phyloP scores from a whole-genome alignment of 164 flowering plant genomes.

The Malania oleifera region DNA sequence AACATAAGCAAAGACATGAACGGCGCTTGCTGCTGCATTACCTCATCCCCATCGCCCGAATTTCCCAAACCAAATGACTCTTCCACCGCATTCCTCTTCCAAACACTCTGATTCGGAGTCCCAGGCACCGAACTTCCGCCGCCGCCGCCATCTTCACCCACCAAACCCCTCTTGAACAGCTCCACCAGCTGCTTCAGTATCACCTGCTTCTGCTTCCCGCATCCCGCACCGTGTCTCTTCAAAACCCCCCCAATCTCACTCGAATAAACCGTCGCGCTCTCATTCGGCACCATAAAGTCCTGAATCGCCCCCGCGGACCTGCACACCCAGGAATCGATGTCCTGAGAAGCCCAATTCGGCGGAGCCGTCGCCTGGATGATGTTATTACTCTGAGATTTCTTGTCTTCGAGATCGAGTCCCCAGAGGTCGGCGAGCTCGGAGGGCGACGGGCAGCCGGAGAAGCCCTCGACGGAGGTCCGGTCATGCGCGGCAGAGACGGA shows the following conservation, averaged over 20 bases:
- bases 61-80: slow-evolving; percentile 10
- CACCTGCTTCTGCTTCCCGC: slow-evolving; percentile 57
- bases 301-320: slow-evolving; percentile 11
- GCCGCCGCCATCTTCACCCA: slow-evolving; percentile 21
- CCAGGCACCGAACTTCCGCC: slow-evolving; percentile 26
- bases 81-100: slow-evolving; percentile 10
- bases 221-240: slow-evolving; percentile 24
- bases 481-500: slow-evolving; percentile 42
- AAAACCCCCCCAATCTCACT: slow-evolving; percentile 5
- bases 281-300: slow-evolving; percentile 54
- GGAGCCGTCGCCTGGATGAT: not conserved
- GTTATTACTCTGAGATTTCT: slow-evolving; percentile 12
- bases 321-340: slow-evolving; percentile 18
- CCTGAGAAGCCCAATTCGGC: slow-evolving; percentile 13
- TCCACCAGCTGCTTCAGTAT: slow-evolving; percentile 61
- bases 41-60: slow-evolving; percentile 8
- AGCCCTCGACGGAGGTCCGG: slow-evolving; percentile 42
- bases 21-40: slow-evolving; percentile 29
- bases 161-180: slow-evolving; percentile 37
- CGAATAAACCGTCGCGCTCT: slow-evolving; percentile 6
- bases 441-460: slow-evolving; percentile 65
- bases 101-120: slow-evolving; percentile 20
- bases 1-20: slow-evolving; percentile 50
- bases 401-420: slow-evolving; percentile 44
- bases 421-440: slow-evolving; percentile 42